Conservation (phyloP, 495 filamentous ascomycete species). For the Pyrenula massariospora region DNA sequence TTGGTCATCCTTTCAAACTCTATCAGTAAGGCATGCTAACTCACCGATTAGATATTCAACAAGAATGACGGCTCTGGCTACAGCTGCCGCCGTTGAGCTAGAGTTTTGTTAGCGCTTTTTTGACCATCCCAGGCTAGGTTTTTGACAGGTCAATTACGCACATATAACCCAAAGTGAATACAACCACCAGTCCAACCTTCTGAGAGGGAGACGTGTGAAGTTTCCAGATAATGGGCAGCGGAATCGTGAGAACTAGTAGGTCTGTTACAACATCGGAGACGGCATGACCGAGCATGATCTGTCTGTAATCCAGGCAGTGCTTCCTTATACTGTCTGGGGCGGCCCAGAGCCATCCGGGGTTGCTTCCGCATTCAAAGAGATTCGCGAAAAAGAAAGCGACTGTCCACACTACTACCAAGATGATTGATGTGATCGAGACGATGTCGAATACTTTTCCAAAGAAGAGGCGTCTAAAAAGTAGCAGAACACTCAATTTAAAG, state of each 20-base stretch:
- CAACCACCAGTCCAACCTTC: not conserved
- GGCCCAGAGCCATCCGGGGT: not conserved
- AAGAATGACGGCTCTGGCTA: not conserved
- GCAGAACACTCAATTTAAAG: not conserved
- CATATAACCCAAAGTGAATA: not conserved
- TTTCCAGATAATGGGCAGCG: not conserved
- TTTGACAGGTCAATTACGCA: too few relatives aligned
- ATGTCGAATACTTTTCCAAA: not conserved
- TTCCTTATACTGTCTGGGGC: not conserved
- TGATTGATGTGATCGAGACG: not conserved
- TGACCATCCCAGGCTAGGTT: too few relatives aligned
- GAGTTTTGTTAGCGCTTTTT: not conserved
- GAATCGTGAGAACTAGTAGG: not conserved
- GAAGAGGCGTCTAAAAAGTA: not conserved
- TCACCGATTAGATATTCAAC: not conserved
- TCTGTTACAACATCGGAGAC: constrained; percentile 1
- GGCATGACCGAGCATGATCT: not conserved
- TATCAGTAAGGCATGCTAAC: too few relatives aligned
- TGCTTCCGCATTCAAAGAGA: not conserved
- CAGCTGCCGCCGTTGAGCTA: not conserved
- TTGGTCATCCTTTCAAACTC: too few relatives aligned
- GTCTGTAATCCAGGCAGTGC: not conserved
- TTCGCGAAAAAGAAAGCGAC: not conserved
- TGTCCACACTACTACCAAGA: not conserved
- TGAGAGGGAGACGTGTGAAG: not conserved